A percentile compares a stretch with the other conserved stretches of the same genome.
These are phyloP conservation scores for Lactarius evosmus DNA, from an alignment of 768 basidiomycete genomes.

Conservation along the genomic window DNA sequence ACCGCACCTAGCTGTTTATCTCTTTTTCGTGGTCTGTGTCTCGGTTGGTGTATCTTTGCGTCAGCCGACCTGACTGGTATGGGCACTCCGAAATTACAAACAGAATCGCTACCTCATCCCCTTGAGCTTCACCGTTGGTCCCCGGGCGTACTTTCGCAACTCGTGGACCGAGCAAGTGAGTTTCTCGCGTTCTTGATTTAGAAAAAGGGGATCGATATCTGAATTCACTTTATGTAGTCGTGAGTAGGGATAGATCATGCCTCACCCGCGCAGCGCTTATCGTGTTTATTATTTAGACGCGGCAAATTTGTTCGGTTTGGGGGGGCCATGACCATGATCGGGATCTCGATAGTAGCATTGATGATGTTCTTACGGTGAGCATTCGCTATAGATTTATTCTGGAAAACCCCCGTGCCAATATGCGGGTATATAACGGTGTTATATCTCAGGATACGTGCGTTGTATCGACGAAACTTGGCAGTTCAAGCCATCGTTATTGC, in stretches of 20 bases:
- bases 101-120: constrained; percentile 67
- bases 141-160: constrained; percentile 35
- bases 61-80: background rate
- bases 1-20: constrained; percentile 32
- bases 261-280: background rate
- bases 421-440: background rate
- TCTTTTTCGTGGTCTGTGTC: constrained; percentile 40
- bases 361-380: constrained; percentile 58
- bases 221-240: background rate
- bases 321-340: constrained; percentile 48
- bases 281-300: constrained; percentile 17
- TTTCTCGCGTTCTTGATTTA: background rate
- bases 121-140: constrained; percentile 56
- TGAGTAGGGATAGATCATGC: background rate
- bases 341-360: constrained; percentile 48
- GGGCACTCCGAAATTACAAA: background rate
- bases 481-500: constrained; percentile 31
- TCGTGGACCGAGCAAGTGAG: constrained; percentile 27
- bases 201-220: background rate
- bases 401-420: too few species aligned
- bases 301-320: constrained; percentile 36
- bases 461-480: constrained; percentile 32
- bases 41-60: background rate
- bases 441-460: constrained; percentile 33
- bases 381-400: background rate